Conservation (phyloP, 441 rosid species). For the Erodium texanum region DNA sequence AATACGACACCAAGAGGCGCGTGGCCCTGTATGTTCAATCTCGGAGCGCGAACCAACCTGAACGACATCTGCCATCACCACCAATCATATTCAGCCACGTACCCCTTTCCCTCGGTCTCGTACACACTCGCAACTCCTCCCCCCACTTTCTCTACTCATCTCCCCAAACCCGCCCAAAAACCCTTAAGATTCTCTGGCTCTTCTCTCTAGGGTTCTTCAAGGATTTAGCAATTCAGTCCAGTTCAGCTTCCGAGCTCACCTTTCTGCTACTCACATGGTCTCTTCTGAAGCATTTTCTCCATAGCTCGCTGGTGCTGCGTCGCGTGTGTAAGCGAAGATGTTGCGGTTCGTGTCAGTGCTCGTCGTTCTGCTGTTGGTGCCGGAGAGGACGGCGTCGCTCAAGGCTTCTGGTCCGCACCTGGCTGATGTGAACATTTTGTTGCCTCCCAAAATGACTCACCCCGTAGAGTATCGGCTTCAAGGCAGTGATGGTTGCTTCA, state of each 20-base stretch:
- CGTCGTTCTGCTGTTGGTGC: slow-evolving; percentile 20
- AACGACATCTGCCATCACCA: slow-evolving; percentile 1
- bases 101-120: not conserved
- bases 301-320: not conserved
- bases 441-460: slow-evolving; percentile 87
- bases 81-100: slow-evolving; percentile 21
- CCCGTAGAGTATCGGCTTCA: slow-evolving; percentile 89
- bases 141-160: not conserved
- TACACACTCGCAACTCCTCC: not conserved
- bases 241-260: not conserved
- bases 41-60: not conserved
- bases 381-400: slow-evolving; percentile 29
- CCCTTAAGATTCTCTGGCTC: not conserved
- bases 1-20: not conserved
- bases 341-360: slow-evolving; percentile 23
- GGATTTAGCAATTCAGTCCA: not conserved
- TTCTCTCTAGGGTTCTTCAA: not conserved
- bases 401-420: slow-evolving; percentile 73
- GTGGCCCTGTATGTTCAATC: not conserved
- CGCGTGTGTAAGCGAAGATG: slow-evolving; percentile 24
- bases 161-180: slow-evolving; percentile 2
- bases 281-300: not conserved
- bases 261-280: not conserved
- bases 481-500: slow-evolving; percentile 96
- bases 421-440: slow-evolving; percentile 77